Conservation (phyloP, 208 protist genomes). For the Trypanosoma congolense region DNA sequence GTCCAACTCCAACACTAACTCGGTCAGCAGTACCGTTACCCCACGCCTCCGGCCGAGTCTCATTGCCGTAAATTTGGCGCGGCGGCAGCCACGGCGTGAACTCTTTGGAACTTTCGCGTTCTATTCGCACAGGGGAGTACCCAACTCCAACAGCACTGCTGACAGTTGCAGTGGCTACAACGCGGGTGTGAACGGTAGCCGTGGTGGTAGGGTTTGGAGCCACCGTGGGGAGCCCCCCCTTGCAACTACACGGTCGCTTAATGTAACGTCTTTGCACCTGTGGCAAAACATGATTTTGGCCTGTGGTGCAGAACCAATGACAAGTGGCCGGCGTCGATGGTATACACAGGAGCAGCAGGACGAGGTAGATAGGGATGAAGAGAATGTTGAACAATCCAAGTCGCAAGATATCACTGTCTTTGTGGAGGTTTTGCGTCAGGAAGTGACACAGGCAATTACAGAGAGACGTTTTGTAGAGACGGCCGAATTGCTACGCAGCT, state of each 20-base stretch:
- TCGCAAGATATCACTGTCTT: slow-evolving; percentile 47
- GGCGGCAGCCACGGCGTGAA: neutral
- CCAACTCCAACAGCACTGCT: neutral
- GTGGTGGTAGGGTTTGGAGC: neutral
- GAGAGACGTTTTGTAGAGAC: slow-evolving; percentile 64
- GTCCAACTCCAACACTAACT: neutral
- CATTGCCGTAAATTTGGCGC: slow-evolving; percentile 9
- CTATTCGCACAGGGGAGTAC: neutral
- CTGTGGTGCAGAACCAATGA: slow-evolving; percentile 5
- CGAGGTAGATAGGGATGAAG: neutral
- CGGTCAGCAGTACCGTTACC: neutral
- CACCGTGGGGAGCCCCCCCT: slow-evolving; percentile 8
- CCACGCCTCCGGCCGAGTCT: slow-evolving; percentile 16
- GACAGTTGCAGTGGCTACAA: neutral
- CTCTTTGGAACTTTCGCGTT: neutral
- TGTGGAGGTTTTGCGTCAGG: slow-evolving; percentile 60
- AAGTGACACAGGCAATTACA: slow-evolving; percentile 58
- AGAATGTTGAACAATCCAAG: slow-evolving; percentile 7
- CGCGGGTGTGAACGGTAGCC: neutral
- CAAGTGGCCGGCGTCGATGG: neutral
- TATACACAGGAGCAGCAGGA: neutral
- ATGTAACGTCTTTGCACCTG: slow-evolving; percentile 52
- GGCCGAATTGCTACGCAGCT: slow-evolving; percentile 57
- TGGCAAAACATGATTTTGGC: slow-evolving; percentile 42
- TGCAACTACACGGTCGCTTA: slow-evolving; percentile 61